A percentile compares a stretch with the other conserved stretches of the same genome.
Conservation (phyloP, 495 filamentous ascomycete genomes). For the Hypoxylon rickii region DNA sequence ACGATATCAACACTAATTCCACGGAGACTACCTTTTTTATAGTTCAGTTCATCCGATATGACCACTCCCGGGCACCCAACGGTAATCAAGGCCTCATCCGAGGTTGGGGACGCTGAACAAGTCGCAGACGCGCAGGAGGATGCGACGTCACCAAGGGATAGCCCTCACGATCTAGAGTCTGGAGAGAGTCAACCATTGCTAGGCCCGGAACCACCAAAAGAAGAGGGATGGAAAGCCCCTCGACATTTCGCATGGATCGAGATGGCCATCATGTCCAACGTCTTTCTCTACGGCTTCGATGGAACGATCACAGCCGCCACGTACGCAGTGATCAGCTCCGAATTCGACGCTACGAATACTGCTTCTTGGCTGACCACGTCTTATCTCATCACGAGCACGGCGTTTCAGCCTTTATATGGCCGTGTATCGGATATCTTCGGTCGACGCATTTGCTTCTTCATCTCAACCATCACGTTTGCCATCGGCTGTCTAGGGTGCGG, state of each 20-base stretch:
- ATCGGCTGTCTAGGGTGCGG: slow-evolving; percentile 55
- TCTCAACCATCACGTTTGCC: slow-evolving; percentile 51
- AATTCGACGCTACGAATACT: slow-evolving; percentile 56
- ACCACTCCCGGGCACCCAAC: not conserved
- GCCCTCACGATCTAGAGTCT: slow-evolving; percentile 12
- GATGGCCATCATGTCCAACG: slow-evolving; percentile 65
- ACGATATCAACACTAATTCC: no score
- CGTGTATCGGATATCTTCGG: slow-evolving; percentile 60
- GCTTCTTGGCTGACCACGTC: slow-evolving; percentile 76
- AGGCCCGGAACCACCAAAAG: slow-evolving; percentile 28
- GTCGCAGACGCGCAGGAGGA: not conserved
- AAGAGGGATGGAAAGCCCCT: slow-evolving; percentile 43
- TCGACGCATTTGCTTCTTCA: slow-evolving; percentile 54
- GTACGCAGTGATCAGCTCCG: slow-evolving; percentile 65
- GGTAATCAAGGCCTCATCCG: not conserved
- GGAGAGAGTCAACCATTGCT: slow-evolving; percentile 50
- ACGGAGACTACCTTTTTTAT: no score
- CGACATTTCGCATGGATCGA: slow-evolving; percentile 51
- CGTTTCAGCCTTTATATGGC: slow-evolving; percentile 58
- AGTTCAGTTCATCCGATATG: not conserved
- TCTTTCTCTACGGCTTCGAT: slow-evolving; percentile 69
- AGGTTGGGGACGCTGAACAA: not conserved
- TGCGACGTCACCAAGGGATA: slow-evolving; percentile 14
- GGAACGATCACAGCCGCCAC: slow-evolving; percentile 69
- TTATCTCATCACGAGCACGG: slow-evolving; percentile 72